A percentile compares a stretch with the other conserved stretches of the same genome.
These are phyloP conservation scores for Colletotrichum kahawae DNA, from an alignment of 2,329 filamentous ascomycete species.

Conservation along the genomic window DNA sequence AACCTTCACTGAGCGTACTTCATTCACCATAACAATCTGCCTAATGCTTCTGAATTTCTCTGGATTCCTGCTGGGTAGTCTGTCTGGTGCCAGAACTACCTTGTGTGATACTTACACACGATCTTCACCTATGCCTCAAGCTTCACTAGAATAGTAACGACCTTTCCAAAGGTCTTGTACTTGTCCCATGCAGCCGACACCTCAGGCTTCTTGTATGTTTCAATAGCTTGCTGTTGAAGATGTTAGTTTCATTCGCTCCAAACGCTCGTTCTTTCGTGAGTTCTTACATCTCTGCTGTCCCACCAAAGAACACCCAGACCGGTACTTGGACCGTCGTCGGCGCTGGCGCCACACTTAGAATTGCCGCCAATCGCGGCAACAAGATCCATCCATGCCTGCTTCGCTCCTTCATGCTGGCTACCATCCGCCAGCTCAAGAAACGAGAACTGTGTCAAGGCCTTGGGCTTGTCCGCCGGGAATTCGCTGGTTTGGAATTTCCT, in stretches of 20 bases:
- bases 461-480: neutral
- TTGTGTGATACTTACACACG: no score
- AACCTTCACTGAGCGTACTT: neutral
- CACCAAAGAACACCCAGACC: conserved; percentile 10
- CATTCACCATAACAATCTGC: neutral
- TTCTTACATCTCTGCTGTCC: conserved; percentile 10
- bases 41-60: neutral
- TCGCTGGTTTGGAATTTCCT: conserved; percentile 8
- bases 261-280: neutral
- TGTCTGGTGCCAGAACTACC: neutral
- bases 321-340: neutral
- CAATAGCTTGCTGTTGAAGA: neutral
- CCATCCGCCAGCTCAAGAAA: conserved; percentile 4
- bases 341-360: neutral
- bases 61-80: neutral
- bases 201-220: conserved; percentile 10
- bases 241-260: neutral
- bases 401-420: conserved; percentile 7
- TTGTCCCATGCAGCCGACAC: neutral
- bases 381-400: conserved; percentile 10
- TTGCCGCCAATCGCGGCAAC: neutral
- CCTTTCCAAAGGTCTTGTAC: conserved; percentile 9
- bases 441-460: neutral
- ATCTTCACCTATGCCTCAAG: neutral
- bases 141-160: conserved; percentile 1